A percentile compares a stretch with the other conserved stretches of the same genome.
Conservation (phyloP, 2,329 filamentous ascomycete species). For the Albophoma yamanashiensis region DNA sequence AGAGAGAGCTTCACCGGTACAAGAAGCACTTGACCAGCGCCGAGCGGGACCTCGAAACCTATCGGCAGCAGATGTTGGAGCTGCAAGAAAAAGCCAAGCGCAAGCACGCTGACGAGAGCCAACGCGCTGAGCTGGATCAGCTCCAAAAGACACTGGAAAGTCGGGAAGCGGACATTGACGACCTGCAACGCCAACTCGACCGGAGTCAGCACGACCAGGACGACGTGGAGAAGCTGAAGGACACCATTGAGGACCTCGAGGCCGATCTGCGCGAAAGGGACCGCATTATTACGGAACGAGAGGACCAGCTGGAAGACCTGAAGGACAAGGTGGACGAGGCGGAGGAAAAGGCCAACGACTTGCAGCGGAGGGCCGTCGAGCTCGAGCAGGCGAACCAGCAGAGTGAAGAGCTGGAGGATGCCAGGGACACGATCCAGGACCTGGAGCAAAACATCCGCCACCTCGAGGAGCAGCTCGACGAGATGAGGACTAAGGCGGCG, state of each 20-base stretch:
- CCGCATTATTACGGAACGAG: slow-evolving; percentile 58
- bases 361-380: slow-evolving; percentile 37
- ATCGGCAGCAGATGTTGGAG: slow-evolving; percentile 70
- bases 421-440: slow-evolving; percentile 47
- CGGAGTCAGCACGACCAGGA: slow-evolving; percentile 44
- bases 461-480: slow-evolving; percentile 42
- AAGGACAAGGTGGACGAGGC: slow-evolving; percentile 42
- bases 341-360: slow-evolving; percentile 48
- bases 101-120: slow-evolving; percentile 60
- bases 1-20: slow-evolving; percentile 75
- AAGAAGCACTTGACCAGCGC: slow-evolving; percentile 74
- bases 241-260: slow-evolving; percentile 67
- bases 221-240: slow-evolving; percentile 55
- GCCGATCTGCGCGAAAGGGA: slow-evolving; percentile 68
- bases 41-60: slow-evolving; percentile 77
- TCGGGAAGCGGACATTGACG: slow-evolving; percentile 49
- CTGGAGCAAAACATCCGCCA: slow-evolving; percentile 44
- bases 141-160: slow-evolving; percentile 46
- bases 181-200: slow-evolving; percentile 49
- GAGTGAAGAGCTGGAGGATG: slow-evolving; percentile 42
- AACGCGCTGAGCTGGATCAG: slow-evolving; percentile 49
- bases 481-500: slow-evolving; percentile 42
- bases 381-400: slow-evolving; percentile 46
- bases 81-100: slow-evolving; percentile 73
- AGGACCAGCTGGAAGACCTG: slow-evolving; percentile 64